Conservation (phyloP, 306 rosid species). For the Arachis stenosperma region DNA sequence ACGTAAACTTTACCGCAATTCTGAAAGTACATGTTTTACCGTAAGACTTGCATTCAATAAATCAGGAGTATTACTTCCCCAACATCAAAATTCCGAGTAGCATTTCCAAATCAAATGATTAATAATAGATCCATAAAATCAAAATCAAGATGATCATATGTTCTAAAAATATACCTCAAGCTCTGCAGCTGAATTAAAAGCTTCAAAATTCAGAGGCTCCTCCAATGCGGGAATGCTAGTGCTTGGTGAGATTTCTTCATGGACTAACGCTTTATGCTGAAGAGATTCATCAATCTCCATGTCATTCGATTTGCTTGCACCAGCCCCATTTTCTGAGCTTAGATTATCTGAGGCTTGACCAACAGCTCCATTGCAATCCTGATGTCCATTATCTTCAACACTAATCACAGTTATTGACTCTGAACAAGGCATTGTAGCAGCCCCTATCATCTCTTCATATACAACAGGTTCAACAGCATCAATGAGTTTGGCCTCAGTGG, state of each 20-base stretch:
- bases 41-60: no score
- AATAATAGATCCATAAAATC: conserved; percentile 5
- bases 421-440: conserved; percentile 39
- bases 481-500: conserved; percentile 18
- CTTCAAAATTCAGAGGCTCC: conserved; percentile 65
- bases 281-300: conserved; percentile 51
- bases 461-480: conserved; percentile 37
- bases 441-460: conserved; percentile 33
- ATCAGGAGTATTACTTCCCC: no score
- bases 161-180: conserved; percentile 72
- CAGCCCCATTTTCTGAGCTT: conserved; percentile 41
- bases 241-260: conserved; percentile 50
- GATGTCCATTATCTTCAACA: conserved; percentile 45
- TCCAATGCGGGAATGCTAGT: conserved; percentile 41
- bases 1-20: no score
- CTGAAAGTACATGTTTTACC: no score
- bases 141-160: conserved; percentile 2
- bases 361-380: conserved; percentile 30
- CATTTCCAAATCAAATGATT: neutral
- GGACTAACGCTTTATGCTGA: conserved; percentile 44
- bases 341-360: conserved; percentile 37
- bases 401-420: conserved; percentile 41
- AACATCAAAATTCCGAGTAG: no score
- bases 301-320: conserved; percentile 18
- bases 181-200: conserved; percentile 66